Conservation (phyloP, 2,329 filamentous ascomycete species). For the Cladobotryum mycophilum region DNA sequence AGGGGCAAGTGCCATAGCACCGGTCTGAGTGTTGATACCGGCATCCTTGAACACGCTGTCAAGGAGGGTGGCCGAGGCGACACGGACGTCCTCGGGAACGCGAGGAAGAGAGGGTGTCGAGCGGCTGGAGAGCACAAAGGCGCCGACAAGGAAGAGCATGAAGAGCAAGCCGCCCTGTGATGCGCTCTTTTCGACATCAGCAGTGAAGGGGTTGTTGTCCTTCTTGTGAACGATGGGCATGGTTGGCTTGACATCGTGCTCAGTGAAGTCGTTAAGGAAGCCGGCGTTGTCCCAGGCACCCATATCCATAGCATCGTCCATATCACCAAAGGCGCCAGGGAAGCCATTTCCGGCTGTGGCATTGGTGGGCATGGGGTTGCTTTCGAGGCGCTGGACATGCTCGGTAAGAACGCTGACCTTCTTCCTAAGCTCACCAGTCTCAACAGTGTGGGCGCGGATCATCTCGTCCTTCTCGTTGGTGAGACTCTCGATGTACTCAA, state of each 20-base stretch:
- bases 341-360: constrained; percentile 49
- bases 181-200: constrained; percentile 53
- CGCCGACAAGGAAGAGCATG: constrained; percentile 94
- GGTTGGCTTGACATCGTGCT: constrained; percentile 59
- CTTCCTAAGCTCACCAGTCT: constrained; percentile 87
- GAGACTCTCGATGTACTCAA: constrained; percentile 68
- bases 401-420: constrained; percentile 79
- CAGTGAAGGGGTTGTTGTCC: constrained; percentile 28
- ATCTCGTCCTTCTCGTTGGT: constrained; percentile 88
- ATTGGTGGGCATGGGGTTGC: constrained; percentile 35
- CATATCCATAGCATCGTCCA: constrained; percentile 73
- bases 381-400: constrained; percentile 65
- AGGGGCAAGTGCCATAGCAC: constrained; percentile 41
- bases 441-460: constrained; percentile 79
- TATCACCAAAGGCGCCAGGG: constrained; percentile 67
- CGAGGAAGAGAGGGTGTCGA: constrained; percentile 65
- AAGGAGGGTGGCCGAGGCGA: constrained; percentile 69
- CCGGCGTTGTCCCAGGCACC: constrained; percentile 70
- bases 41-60: constrained; percentile 79
- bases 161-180: constrained; percentile 79
- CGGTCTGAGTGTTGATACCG: constrained; percentile 46
- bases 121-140: constrained; percentile 87
- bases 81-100: constrained; percentile 74
- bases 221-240: constrained; percentile 52
- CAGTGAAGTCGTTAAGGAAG: constrained; percentile 66